These are phyloP conservation scores for Oenanthe javanica DNA, from an alignment of 140 eudicot genomes.

Conservation along the genomic window DNA sequence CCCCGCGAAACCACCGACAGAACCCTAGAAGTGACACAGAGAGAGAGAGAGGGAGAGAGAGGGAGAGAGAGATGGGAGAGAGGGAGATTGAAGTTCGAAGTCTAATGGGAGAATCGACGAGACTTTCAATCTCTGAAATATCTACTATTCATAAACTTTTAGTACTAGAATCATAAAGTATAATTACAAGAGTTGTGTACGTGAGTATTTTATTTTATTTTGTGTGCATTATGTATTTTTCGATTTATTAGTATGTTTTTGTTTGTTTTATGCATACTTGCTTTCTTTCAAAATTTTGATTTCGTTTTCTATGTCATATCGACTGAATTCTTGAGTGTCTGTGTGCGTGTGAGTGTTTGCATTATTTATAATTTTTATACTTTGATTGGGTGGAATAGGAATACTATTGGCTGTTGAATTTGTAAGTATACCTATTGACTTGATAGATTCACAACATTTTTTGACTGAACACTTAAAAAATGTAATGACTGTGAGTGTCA, in stretches of 20 bases:
- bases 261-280: neutral
- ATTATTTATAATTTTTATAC: neutral
- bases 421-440: too few species aligned
- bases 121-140: conserved; percentile 37
- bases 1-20: neutral
- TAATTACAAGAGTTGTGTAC: too few species aligned
- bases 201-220: too few species aligned
- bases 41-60: neutral
- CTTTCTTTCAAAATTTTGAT: neutral
- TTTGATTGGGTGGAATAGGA: neutral
- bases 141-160: conserved; percentile 27
- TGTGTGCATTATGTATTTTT: too few species aligned
- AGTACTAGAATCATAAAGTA: too few species aligned
- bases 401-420: neutral
- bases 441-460: neutral
- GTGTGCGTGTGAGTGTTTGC: too few species aligned
- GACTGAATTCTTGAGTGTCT: too few species aligned
- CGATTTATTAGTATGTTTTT: too few species aligned
- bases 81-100: conserved; percentile 49
- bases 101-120: conserved; percentile 56
- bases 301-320: too few species aligned
- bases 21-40: neutral
- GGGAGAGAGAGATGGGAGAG: neutral
- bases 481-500: too few species aligned
- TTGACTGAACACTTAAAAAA: too few species aligned